phyloP scores from a whole-genome alignment of 495 filamentous ascomycete genomes.

The Neurospora cerealis region DNA sequence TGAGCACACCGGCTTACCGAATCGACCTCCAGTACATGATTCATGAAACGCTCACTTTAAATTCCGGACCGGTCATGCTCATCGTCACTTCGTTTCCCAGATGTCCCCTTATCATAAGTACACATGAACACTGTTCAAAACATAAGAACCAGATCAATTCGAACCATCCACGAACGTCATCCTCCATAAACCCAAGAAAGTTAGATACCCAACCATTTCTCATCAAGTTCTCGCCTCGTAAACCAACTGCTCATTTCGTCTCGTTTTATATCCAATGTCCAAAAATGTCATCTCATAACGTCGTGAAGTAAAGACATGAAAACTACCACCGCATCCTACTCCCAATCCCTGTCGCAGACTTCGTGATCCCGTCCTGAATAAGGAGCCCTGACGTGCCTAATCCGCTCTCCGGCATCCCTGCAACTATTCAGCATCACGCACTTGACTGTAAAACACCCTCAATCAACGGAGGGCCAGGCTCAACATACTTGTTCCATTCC shows the following conservation, averaged over 20 bases:
- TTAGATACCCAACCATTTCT: background rate
- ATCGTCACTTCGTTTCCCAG: background rate
- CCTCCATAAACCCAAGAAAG: background rate
- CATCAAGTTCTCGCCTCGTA: background rate
- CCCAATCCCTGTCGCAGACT: background rate
- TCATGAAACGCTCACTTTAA: background rate
- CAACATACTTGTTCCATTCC: conserved; percentile 40
- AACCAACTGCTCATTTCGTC: background rate
- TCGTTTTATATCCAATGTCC: background rate
- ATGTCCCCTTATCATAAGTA: background rate
- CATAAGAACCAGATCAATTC: background rate
- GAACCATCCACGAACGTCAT: background rate
- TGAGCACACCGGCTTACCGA: background rate
- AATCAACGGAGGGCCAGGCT: conserved; percentile 22
- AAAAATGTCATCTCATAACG: background rate
- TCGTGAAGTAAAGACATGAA: background rate
- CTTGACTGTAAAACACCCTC: conserved; percentile 1
- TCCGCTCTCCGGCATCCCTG: background rate
- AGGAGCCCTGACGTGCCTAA: background rate
- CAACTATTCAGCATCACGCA: background rate
- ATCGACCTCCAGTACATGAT: background rate
- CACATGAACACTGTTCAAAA: background rate
- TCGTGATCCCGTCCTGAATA: background rate
- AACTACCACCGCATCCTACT: background rate
- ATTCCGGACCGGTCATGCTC: background rate